A percentile compares a stretch with the other conserved stretches of the same genome.
Evolutionary conservation across 2,329 filamentous ascomycete species (phyloP).

Genomic region (Chrysoporthe puriensis): DNA sequence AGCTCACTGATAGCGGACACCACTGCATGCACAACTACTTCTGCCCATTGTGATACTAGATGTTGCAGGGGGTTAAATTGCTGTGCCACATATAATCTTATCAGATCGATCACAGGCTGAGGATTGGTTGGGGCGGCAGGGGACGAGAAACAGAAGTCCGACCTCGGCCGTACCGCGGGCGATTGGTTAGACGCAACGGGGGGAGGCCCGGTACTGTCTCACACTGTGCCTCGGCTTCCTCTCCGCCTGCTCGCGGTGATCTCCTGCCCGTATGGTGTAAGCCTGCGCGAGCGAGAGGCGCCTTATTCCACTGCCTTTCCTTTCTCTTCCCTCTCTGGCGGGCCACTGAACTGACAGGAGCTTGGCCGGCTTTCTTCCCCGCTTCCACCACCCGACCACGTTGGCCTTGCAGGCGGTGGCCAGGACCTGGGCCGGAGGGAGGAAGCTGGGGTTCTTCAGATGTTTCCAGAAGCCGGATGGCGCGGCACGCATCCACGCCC

Average conservation of each 20-base stretch:
- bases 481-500: background rate
- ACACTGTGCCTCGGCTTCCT: constrained; percentile 9
- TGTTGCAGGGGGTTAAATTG: background rate
- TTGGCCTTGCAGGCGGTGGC: background rate
- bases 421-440: background rate
- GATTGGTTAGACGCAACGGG: constrained; percentile 2
- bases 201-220: background rate
- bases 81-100: constrained; percentile 22
- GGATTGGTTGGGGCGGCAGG: background rate
- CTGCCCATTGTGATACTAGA: background rate
- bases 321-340: background rate
- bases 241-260: background rate
- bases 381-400: background rate
- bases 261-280: constrained; percentile 6
- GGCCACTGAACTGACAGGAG: background rate
- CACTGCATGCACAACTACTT: background rate
- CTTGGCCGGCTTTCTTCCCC: background rate
- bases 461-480: constrained; percentile 8
- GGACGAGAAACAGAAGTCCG: background rate
- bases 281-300: no score
- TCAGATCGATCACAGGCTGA: constrained; percentile 24
- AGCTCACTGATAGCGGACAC: background rate
- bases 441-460: background rate
- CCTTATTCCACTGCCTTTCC: background rate
- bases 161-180: background rate